These are phyloP conservation scores for Entophlyctis luteolus DNA, from an alignment of 192 early-diverging fungal genomes.

Conservation along the genomic window DNA sequence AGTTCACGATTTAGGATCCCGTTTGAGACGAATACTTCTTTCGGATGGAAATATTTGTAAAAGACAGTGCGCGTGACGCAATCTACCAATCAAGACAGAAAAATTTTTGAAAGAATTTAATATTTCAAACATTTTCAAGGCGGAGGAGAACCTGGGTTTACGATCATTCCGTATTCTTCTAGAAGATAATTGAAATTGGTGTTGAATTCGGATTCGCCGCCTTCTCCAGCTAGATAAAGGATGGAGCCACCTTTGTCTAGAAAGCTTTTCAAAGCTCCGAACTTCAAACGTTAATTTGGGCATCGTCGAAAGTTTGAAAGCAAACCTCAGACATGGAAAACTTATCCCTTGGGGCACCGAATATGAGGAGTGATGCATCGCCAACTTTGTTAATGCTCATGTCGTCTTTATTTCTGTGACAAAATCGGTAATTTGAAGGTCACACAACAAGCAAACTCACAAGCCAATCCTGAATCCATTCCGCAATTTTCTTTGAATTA, in stretches of 20 bases:
- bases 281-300: slow-evolving; percentile 29
- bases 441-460: slow-evolving; percentile 33
- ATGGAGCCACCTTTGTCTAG: slow-evolving; percentile 62
- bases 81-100: slow-evolving; percentile 38
- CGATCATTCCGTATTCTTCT: slow-evolving; percentile 62
- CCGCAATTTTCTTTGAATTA: slow-evolving; percentile 40
- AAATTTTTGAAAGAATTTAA: background rate
- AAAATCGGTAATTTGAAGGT: background rate
- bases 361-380: slow-evolving; percentile 51
- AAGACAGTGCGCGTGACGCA: slow-evolving; percentile 56
- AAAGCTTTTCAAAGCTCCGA: slow-evolving; percentile 52
- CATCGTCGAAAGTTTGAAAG: background rate
- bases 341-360: slow-evolving; percentile 59
- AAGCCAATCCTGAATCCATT: slow-evolving; percentile 50
- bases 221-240: slow-evolving; percentile 58
- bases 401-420: slow-evolving; percentile 56
- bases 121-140: background rate
- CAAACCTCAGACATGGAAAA: slow-evolving; percentile 57
- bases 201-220: slow-evolving; percentile 51
- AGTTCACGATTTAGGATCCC: slow-evolving; percentile 61
- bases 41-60: slow-evolving; percentile 63
- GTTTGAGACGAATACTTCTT: slow-evolving; percentile 58
- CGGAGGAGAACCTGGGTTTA: slow-evolving; percentile 50
- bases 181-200: slow-evolving; percentile 68
- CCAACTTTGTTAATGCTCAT: slow-evolving; percentile 46